Evolutionary conservation across 2,329 filamentous ascomycete genomes (phyloP).

Genomic region (Magnaporthiopsis incrustans): DNA sequence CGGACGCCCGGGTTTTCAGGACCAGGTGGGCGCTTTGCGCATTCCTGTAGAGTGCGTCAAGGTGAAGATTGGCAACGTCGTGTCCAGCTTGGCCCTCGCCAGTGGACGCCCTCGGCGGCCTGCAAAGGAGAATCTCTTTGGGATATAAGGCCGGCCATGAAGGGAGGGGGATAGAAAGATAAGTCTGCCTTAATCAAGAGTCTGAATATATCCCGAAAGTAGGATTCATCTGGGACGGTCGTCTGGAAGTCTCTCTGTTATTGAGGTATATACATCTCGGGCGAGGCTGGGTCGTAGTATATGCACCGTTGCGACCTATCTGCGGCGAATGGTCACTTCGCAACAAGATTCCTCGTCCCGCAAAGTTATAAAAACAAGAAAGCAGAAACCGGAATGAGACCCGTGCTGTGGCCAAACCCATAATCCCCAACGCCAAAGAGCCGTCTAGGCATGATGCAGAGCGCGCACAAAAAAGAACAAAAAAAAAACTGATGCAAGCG

Average conservation of each 20-base stretch:
- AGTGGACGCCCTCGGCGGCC: neutral
- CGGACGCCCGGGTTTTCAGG: conserved; percentile 13
- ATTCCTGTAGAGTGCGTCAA: conserved; percentile 57
- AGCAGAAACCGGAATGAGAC: neutral
- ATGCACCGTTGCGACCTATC: neutral
- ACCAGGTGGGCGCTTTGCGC: conserved; percentile 29
- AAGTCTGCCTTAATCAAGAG: neutral
- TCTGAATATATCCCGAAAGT: neutral
- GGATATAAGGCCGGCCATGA: neutral
- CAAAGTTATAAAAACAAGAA: neutral
- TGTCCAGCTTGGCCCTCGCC: conserved; percentile 37
- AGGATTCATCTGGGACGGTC: too few relatives aligned
- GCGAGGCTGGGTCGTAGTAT: neutral
- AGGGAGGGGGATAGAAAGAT: neutral
- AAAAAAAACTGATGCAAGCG: conserved; percentile 3
- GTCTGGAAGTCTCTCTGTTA: neutral
- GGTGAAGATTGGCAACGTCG: conserved; percentile 65
- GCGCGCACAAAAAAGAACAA: conserved; percentile 2
- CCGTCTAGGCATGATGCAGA: conserved; percentile 3
- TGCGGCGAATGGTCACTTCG: neutral
- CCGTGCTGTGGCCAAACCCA: neutral
- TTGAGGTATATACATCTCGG: neutral
- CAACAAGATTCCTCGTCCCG: too few relatives aligned
- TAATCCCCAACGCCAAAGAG: neutral
- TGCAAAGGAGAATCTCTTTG: neutral